Evolutionary conservation across 192 early-diverging fungal species (phyloP), one percentile per base, ranked within the genome.

Genomic region (Podila minutissima): DNA sequence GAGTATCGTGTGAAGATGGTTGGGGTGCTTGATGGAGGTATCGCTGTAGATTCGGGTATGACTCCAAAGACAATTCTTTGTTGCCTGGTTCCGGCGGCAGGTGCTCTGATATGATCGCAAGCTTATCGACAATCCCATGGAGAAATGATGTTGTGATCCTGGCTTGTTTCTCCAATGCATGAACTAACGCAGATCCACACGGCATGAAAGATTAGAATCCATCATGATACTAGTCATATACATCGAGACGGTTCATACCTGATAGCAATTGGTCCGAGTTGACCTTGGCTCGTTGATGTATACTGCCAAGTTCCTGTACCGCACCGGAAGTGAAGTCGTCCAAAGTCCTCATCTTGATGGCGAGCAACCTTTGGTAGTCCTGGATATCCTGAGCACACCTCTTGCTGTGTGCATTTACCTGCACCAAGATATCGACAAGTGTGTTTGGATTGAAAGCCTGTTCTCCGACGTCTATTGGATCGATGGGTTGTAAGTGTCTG

Each of bases 321-420:
- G 76, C 76, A 17, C 64, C 57, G 1, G 70, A 0, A 0, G 76
- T 68, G 37, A 35, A 68, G 3, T 53, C 66, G 13, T 79, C 76
- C 50, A 79, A 28, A 1, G 59, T 19, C 15, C 59, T 72, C 51
- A 79, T 67, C 55, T 72, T 79, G n/a, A 33, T 26, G 15, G 48
- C 76, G 11, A 79, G 69, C 2, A 60, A 29, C n/a, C 61, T 48
- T 35, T 79, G 76, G 17, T 62, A 72, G 4, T 67, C 65, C 41
- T 79, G 76, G n/a, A 79, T 79, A 12, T 79, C 70, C 12, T 57
- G 60, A 6, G 70, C 76, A 19, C 66, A 79, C 32, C 66, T 60
- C 37, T 72, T 72, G 55, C 41, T 79, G 37, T 79, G 76, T 1
- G 49, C 41, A 33, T 67, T 79, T 61, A 79, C 67, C 28, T 79